These are phyloP conservation scores for Xerocomus nothofagi DNA, from an alignment of 1,284 basidiomycete genomes.

Conservation along the genomic window DNA sequence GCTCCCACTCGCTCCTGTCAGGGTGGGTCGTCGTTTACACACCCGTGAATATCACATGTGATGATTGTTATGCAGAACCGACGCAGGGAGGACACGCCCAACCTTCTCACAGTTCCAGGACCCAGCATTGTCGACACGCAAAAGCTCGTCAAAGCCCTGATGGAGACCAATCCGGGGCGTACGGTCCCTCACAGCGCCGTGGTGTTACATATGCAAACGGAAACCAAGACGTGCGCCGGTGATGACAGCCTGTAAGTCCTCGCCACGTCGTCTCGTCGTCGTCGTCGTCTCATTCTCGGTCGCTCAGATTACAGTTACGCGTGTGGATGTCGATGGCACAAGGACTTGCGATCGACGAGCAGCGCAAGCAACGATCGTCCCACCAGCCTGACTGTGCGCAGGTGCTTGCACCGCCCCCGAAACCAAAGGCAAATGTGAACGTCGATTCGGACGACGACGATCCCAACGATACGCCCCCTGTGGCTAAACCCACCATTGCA, in stretches of 20 bases:
- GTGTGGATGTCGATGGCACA: conserved; percentile 37
- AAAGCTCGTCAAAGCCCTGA: conserved; percentile 28
- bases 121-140: conserved; percentile 28
- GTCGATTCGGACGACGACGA: conserved; percentile 20
- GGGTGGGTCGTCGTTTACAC: conserved; percentile 4
- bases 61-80: conserved; percentile 12
- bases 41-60: neutral
- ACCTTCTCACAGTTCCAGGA: neutral
- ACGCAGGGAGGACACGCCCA: neutral
- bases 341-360: conserved; percentile 33
- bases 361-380: conserved; percentile 21
- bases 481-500: conserved; percentile 1
- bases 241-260: conserved; percentile 35
- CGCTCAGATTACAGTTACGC: conserved; percentile 26
- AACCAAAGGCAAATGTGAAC: neutral
- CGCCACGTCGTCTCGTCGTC: neutral
- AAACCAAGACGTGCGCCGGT: conserved; percentile 29
- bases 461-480: conserved; percentile 19
- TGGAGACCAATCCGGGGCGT: conserved; percentile 24
- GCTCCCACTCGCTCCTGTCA: conserved; percentile 6
- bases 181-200: conserved; percentile 30
- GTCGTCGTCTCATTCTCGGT: neutral
- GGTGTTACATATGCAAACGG: conserved; percentile 29
- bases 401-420: conserved; percentile 14
- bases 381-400: conserved; percentile 12